A percentile compares a stretch with the other conserved stretches of the same genome.
Conservation (phyloP, 2,329 filamentous ascomycete genomes). For the Colletotrichum tofieldiae region DNA sequence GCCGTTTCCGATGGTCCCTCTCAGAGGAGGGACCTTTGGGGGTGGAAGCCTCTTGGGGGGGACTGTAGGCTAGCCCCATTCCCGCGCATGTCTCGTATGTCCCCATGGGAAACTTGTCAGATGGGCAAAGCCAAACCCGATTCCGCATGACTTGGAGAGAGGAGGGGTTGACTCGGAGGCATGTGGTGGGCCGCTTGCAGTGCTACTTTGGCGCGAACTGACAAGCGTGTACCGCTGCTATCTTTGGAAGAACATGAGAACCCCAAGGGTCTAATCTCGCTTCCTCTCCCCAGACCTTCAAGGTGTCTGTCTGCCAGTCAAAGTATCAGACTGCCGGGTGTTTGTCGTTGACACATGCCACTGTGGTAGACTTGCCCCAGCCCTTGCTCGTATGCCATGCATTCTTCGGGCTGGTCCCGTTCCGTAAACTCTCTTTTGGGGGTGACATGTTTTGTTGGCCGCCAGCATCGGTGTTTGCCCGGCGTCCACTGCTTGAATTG, state of each 20-base stretch:
- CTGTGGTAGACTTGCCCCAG: not conserved
- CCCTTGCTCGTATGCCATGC: not conserved
- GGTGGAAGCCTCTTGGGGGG: not conserved
- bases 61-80: not conserved
- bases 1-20: constrained; percentile 7
- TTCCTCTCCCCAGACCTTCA: too few species aligned
- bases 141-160: not conserved
- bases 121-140: not conserved
- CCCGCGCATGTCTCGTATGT: not conserved
- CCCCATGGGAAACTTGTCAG: not conserved
- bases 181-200: constrained; percentile 31
- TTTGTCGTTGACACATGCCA: constrained; percentile 17
- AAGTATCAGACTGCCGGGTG: not conserved
- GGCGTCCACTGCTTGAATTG: not conserved
- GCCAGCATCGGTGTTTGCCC: not conserved
- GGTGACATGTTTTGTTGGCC: not conserved
- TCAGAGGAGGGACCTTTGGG: not conserved
- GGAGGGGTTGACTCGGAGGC: not conserved
- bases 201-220: not conserved
- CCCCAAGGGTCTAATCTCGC: not conserved
- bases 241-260: not conserved
- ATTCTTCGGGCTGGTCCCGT: not conserved
- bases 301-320: not conserved
- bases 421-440: not conserved
- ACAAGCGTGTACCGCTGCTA: not conserved